Evolutionary conservation across 1,139 yeast species (phyloP), one percentile per base, ranked within the genome.

Genomic region (Suhomyces anneliseae): DNA sequence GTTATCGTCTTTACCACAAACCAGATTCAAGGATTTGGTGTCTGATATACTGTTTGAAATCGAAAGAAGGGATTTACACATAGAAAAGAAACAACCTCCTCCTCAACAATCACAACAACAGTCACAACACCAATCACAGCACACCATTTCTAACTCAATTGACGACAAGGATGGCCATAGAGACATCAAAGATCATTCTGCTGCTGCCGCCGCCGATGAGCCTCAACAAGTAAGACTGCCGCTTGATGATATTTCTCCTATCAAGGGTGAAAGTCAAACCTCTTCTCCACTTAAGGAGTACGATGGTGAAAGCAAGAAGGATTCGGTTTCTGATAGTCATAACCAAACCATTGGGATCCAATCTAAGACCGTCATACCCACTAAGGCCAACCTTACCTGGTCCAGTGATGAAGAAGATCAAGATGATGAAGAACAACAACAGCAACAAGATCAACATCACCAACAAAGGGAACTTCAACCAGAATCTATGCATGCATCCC

Each of bases 21-120:
- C 85, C 9, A 71, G 98, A 50, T 93, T 93, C 68, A 85, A 85
- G 60, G 99, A 93, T 64, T 79, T 95, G 61, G 96, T 90, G 10
- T 85, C 88, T 47, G 99, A 95, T 65, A 92, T 93, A 40, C 74
- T 87, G 41, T 88, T 73, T 62, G 99, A 95, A 65, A 87, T 92
- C 43, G 90, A 87, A 60, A 79, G 97, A 59, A 76, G 99, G 58
- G 78, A 78, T 24, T 79, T 83, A 45, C 81, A 79, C 52, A 55
- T 62, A 10, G 56, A 49, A 29, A 44, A 40, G 12, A 45, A 6
- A 19, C 44, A 33, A 42, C 48, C 38, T 36, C 43, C 11, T 46
- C 49, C n/a, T 39, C 39, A 27, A 11, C 47, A 8, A 2, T 44
- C 44, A n/a, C 43, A 44, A 14, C 39, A 27, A 11, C 47, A 8